A percentile compares a stretch with the other conserved stretches of the same genome.
phyloP scores from a whole-genome alignment of 108 stramenopile genomes.

The Thalassiosira profunda region DNA sequence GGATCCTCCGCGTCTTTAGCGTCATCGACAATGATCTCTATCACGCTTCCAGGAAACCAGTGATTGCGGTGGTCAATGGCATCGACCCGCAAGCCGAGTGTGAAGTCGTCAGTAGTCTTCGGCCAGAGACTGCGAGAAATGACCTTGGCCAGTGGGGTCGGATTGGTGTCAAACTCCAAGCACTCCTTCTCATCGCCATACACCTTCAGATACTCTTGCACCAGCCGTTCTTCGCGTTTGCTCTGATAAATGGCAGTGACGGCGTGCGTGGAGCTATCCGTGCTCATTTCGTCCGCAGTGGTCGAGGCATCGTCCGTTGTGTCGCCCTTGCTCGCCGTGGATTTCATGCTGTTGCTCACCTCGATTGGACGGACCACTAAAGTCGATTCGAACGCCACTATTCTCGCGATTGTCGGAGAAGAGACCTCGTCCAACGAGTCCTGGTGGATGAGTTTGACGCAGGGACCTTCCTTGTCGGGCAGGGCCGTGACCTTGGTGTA shows the following conservation, averaged over 20 bases:
- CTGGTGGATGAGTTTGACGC: slow-evolving; percentile 57
- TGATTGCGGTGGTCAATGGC: slow-evolving; percentile 88
- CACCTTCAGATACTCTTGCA: slow-evolving; percentile 45
- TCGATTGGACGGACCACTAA: slow-evolving; percentile 54
- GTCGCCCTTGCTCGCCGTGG: background rate
- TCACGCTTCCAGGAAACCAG: slow-evolving; percentile 93
- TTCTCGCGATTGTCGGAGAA: slow-evolving; percentile 50
- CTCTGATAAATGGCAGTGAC: slow-evolving; percentile 13
- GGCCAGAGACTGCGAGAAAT: slow-evolving; percentile 89
- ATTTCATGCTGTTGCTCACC: background rate
- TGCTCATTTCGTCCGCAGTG: slow-evolving; percentile 40
- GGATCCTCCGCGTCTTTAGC: slow-evolving; percentile 18
- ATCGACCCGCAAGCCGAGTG: slow-evolving; percentile 91
- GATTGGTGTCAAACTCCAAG: slow-evolving; percentile 73
- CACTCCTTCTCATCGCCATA: slow-evolving; percentile 86
- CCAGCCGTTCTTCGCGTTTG: slow-evolving; percentile 35
- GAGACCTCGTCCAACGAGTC: slow-evolving; percentile 47
- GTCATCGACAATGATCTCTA: slow-evolving; percentile 64
- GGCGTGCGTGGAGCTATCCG: slow-evolving; percentile 25
- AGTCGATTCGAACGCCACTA: slow-evolving; percentile 84
- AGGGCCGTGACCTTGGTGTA: slow-evolving; percentile 58
- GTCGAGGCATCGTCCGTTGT: slow-evolving; percentile 26
- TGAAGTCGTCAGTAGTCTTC: slow-evolving; percentile 64
- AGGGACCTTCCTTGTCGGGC: slow-evolving; percentile 88
- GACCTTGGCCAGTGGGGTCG: slow-evolving; percentile 67